phyloP scores from a whole-genome alignment of 2,329 filamentous ascomycete genomes.

The Metarhizium rileyi region DNA sequence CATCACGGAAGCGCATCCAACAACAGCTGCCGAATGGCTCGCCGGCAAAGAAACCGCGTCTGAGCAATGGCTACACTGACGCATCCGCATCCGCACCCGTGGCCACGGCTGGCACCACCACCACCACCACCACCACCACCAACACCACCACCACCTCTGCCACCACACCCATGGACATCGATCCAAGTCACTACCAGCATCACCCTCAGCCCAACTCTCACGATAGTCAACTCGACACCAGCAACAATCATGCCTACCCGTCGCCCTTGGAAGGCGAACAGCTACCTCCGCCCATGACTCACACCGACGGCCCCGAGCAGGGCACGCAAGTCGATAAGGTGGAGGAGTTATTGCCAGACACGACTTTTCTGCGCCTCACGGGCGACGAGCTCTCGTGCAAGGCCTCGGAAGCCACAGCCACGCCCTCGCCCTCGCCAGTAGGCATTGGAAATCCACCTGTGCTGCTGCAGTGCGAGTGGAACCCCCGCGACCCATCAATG shows the following conservation, averaged over 20 bases:
- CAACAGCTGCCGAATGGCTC: conserved; percentile 41
- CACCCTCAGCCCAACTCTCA: conserved; percentile 9
- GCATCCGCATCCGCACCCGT: conserved; percentile 25
- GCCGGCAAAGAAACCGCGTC: conserved; percentile 46
- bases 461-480: conserved; percentile 61
- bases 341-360: conserved; percentile 47
- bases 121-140: conserved; percentile 19
- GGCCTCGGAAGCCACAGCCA: conserved; percentile 19
- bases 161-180: conserved; percentile 50
- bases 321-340: conserved; percentile 57
- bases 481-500: conserved; percentile 52
- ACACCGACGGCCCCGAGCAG: conserved; percentile 52
- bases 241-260: conserved; percentile 50
- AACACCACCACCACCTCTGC: conserved; percentile 22
- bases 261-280: conserved; percentile 52
- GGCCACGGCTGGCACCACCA: conserved; percentile 11
- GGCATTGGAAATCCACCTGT: conserved; percentile 45
- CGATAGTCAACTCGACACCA: conserved; percentile 23
- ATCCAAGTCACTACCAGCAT: conserved; percentile 28
- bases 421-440: conserved; percentile 27
- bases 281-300: conserved; percentile 40
- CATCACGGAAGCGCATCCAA: conserved; percentile 41
- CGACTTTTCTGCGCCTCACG: conserved; percentile 50
- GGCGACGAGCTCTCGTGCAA: conserved; percentile 25
- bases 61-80: conserved; percentile 55